A percentile compares a stretch with the other conserved stretches of the same genome.
These are phyloP conservation scores for Margaritispora aquatica DNA, from an alignment of 495 filamentous ascomycete genomes.

Conservation along the genomic window DNA sequence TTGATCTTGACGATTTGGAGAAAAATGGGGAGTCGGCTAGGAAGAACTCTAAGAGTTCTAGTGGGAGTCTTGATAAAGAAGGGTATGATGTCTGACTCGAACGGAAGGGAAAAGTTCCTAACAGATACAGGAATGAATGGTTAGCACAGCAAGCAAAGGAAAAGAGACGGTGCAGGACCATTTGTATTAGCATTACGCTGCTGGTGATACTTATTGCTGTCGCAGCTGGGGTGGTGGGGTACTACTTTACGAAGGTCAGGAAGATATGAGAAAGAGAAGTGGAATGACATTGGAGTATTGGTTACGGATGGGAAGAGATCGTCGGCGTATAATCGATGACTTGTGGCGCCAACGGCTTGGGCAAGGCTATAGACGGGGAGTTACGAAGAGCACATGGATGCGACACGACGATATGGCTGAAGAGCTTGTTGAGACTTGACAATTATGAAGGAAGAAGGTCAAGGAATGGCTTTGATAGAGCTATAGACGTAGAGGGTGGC, in stretches of 20 bases:
- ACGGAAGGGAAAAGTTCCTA: background rate
- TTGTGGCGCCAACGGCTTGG: too few relatives aligned
- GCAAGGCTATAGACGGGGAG: background rate
- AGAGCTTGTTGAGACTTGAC: background rate
- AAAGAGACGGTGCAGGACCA: slow-evolving; percentile 15
- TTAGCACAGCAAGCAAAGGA: slow-evolving; percentile 20
- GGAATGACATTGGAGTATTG: too few relatives aligned
- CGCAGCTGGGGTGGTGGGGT: slow-evolving; percentile 11
- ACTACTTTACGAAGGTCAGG: slow-evolving; percentile 6
- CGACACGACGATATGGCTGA: background rate
- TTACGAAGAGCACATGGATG: background rate
- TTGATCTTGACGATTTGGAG: slow-evolving; percentile 1
- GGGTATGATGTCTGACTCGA: background rate
- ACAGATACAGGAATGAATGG: slow-evolving; percentile 18
- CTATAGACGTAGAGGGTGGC: background rate
- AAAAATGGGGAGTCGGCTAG: background rate
- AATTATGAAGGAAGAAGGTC: background rate
- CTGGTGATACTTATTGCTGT: slow-evolving; percentile 7
- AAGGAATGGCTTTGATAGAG: background rate
- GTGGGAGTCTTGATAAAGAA: slow-evolving; percentile 9
- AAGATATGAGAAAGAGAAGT: background rate
- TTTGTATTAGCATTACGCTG: slow-evolving; percentile 14
- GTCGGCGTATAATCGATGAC: too few relatives aligned
- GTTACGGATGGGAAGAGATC: too few relatives aligned
- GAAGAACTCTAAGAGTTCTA: background rate